Evolutionary conservation across 306 rosid genomes (phyloP).

Genomic region (Lagenaria siceraria): DNA sequence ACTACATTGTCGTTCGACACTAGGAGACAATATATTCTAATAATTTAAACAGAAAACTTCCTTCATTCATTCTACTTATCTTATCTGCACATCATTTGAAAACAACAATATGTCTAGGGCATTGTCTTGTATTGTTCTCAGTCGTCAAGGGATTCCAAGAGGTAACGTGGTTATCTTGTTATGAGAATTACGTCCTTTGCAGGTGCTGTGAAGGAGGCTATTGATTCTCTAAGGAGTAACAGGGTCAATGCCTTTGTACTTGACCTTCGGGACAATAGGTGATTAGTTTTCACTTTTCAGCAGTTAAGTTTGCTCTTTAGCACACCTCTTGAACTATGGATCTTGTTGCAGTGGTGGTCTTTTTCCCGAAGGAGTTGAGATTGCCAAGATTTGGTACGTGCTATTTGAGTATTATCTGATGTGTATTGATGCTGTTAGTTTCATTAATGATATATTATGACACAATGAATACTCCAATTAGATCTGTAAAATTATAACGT

Average conservation of each 20-base stretch:
- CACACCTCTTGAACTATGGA: conserved; percentile 31
- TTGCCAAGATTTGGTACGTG: conserved; percentile 77
- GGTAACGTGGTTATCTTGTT: neutral
- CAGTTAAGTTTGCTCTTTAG: conserved; percentile 16
- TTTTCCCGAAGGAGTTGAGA: conserved; percentile 97
- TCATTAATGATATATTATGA: neutral
- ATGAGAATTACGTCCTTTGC: conserved; percentile 19
- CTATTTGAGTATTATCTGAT: neutral
- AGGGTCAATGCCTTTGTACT: conserved; percentile 82
- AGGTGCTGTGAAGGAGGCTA: conserved; percentile 95
- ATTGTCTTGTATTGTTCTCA: neutral
- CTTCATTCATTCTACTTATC: neutral
- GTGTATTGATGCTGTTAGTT: neutral
- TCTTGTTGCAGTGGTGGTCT: conserved; percentile 92
- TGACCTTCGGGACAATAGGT: conserved; percentile 99
- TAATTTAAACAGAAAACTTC: neutral
- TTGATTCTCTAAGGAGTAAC: conserved; percentile 52
- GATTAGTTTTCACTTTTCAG: conserved; percentile 13
- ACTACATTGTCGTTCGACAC: neutral
- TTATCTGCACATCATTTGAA: neutral
- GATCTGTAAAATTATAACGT: neutral
- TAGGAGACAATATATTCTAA: neutral
- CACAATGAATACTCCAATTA: neutral
- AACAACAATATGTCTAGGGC: neutral
- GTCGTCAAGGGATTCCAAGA: neutral